phyloP scores from a whole-genome alignment of 768 basidiomycete genomes.

The Naganishia vishniacii region DNA sequence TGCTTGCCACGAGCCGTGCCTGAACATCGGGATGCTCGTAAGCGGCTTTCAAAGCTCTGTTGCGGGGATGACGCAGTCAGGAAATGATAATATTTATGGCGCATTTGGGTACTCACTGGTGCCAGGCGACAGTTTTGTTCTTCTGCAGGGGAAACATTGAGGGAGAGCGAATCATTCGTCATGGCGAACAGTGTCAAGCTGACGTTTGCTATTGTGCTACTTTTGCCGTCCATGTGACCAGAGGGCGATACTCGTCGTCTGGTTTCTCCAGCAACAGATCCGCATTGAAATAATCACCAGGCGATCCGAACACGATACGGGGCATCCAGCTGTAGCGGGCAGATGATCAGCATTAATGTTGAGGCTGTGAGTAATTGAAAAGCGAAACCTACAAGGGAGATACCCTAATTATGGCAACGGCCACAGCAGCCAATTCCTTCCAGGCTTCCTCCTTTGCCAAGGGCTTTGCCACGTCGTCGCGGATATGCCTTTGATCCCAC shows the following conservation, averaged over 20 bases:
- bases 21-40: background rate
- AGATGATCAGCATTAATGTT: background rate
- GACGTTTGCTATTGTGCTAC: background rate
- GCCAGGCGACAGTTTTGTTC: background rate
- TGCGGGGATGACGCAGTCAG: too few relatives aligned
- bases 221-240: background rate
- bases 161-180: background rate
- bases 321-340: background rate
- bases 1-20: background rate
- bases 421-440: conserved; percentile 1
- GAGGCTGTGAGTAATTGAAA: background rate
- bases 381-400: background rate
- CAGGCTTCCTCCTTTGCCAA: background rate
- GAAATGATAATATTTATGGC: background rate
- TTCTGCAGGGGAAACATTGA: background rate
- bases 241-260: background rate
- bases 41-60: background rate
- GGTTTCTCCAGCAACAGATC: background rate
- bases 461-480: background rate
- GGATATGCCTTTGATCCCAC: background rate
- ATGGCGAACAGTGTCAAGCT: background rate
- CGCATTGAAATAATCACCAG: background rate
- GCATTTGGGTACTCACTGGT: background rate
- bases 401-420: background rate
- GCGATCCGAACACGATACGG: background rate